These are phyloP conservation scores for Phytophthora foliorum DNA, from an alignment of 352 stramenopile genomes.

Conservation along the genomic window DNA sequence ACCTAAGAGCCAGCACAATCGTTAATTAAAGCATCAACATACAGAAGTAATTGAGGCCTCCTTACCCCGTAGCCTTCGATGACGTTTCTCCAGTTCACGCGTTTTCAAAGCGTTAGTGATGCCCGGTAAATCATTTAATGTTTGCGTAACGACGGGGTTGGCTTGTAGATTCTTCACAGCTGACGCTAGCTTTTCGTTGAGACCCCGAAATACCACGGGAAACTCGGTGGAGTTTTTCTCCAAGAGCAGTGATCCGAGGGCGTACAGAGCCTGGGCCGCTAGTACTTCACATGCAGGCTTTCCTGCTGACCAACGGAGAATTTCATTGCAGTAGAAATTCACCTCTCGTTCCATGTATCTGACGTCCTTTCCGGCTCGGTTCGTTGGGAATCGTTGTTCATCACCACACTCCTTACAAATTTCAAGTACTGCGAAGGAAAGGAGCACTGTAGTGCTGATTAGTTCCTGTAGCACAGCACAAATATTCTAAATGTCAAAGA, in stretches of 20 bases:
- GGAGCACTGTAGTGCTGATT: constrained; percentile 32
- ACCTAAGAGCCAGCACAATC: constrained; percentile 29
- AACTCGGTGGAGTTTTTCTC: constrained; percentile 62
- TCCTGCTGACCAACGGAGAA: constrained; percentile 43
- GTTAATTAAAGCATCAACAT: constrained; percentile 1
- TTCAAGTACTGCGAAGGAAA: constrained; percentile 43
- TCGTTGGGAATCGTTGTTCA: constrained; percentile 20
- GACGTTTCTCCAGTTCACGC: constrained; percentile 16
- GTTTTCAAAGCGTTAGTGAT: constrained; percentile 1
- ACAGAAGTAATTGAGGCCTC: background rate
- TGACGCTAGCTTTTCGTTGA: constrained; percentile 54
- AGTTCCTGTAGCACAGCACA: constrained; percentile 21
- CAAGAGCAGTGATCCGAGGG: constrained; percentile 56
- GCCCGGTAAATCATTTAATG: constrained; percentile 10
- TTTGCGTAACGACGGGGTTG: constrained; percentile 1
- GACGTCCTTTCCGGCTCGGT: constrained; percentile 32
- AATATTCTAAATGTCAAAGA: background rate
- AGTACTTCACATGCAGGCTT: constrained; percentile 42
- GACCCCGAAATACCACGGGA: constrained; percentile 49
- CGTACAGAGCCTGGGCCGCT: constrained; percentile 54
- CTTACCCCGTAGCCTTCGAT: constrained; percentile 47
- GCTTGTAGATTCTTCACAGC: constrained; percentile 28
- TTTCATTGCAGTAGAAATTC: constrained; percentile 85
- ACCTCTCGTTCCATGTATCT: constrained; percentile 71
- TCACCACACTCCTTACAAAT: constrained; percentile 45